These are phyloP conservation scores for Yarrowia phangngaensis DNA, from an alignment of 805 yeast species.

Conservation along the genomic window DNA sequence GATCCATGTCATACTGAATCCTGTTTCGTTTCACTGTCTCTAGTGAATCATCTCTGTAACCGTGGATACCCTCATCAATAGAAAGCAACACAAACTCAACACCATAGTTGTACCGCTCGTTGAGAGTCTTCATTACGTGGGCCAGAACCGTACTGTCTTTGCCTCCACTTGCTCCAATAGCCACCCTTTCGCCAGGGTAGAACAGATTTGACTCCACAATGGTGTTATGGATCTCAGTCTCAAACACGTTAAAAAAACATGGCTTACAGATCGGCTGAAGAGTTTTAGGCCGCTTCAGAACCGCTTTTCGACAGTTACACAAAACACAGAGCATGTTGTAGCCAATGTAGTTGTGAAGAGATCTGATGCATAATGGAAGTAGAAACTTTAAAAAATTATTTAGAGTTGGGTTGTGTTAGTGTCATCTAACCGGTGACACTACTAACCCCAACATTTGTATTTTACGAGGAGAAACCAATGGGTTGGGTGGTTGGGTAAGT, in stretches of 20 bases:
- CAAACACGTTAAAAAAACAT: constrained; percentile 87
- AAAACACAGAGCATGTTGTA: constrained; percentile 64
- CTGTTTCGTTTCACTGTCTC: constrained; percentile 96
- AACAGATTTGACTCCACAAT: constrained; percentile 68
- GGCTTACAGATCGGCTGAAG: constrained; percentile 82
- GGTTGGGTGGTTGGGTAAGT: no score
- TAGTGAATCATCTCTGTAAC: constrained; percentile 93
- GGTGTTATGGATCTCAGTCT: constrained; percentile 92
- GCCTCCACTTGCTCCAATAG: constrained; percentile 98
- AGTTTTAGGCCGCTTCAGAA: constrained; percentile 87
- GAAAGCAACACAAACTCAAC: constrained; percentile 77
- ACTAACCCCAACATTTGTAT: no score
- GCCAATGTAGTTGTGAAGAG: not conserved
- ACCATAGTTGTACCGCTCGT: constrained; percentile 85
- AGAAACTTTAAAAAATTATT: not conserved
- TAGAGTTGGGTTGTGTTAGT: no score
- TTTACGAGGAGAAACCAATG: no score
- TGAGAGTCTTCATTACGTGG: constrained; percentile 75
- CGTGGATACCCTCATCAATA: constrained; percentile 95
- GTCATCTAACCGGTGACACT: no score
- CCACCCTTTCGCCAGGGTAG: constrained; percentile 77
- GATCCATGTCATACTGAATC: constrained; percentile 72
- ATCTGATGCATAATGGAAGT: no score
- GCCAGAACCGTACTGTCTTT: constrained; percentile 97
- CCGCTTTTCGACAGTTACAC: constrained; percentile 78